Evolutionary conservation across 176 grass and related monocot species (phyloP), one percentile per base, ranked within the genome.

Genomic region (Dendrocalamus sinicus): DNA sequence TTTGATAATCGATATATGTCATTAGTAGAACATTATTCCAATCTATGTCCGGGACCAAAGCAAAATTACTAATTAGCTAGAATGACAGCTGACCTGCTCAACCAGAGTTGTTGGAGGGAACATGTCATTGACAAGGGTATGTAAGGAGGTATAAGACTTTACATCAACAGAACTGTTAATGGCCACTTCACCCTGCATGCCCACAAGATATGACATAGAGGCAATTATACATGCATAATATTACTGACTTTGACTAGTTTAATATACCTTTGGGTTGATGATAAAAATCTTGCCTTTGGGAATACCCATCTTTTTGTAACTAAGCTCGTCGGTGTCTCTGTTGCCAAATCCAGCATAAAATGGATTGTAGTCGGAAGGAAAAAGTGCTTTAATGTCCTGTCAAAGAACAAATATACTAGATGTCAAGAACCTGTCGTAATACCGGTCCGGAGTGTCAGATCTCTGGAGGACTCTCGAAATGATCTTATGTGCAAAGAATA

Each of bases 261-360:
- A 80, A 72, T 28, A 74, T 92, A 99, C 97, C 94, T 94, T 99
- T 10, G 94, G 97, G 70, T 99, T 99, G 88, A 96, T 99, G 63
- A 99, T 99, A 90, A 99, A 99, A 70, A 99, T 99, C 70, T 99
- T 99, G 69, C 97, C 97, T 89, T 96, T 96, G 20, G 97, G 90
- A 80, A 99, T 99, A 67, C 97, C 97, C 75, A 99, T 99, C 79
- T 92, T 99, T 73, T 61, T 96, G 87, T 99, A 99, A 86, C 87
- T 99, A 70, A 99, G 92, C 82, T 99, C 97, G 0, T 99, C 94
- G 13, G 97, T 99, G 66, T 99, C 97, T 99, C 97, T 91, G 68
- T 99, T 99, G 62, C 97, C 97, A 80, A 99, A 99, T 72, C 97
- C 97, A 87, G 97, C 97, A 91, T 99, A 99, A 82, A 99, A 99